phyloP scores from a whole-genome alignment of 1,284 basidiomycete species.

The Vanrija sp. region DNA sequence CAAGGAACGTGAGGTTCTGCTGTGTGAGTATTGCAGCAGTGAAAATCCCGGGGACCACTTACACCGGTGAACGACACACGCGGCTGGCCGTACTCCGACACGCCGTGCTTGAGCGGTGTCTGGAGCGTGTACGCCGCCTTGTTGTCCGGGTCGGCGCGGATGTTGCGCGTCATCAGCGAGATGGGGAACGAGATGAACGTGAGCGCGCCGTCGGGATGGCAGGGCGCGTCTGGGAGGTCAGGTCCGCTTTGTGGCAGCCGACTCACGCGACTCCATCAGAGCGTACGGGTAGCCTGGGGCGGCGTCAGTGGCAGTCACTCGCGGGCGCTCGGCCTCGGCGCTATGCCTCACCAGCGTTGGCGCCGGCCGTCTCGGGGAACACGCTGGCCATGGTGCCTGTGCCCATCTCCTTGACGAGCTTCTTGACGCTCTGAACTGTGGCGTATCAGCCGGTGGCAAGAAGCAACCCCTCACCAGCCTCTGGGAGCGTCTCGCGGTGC shows the following conservation, averaged over 20 bases:
- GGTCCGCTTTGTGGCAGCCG: neutral
- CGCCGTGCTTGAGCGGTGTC: conserved; percentile 45
- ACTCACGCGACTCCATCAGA: conserved; percentile 53
- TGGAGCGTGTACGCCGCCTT: conserved; percentile 58
- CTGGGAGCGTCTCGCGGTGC: conserved; percentile 26
- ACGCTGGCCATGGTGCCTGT: conserved; percentile 44
- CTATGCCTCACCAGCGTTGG: conserved; percentile 28
- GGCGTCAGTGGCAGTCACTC: neutral
- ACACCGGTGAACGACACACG: conserved; percentile 60
- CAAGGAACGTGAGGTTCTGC: conserved; percentile 40
- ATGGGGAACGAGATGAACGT: conserved; percentile 63
- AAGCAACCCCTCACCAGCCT: conserved; percentile 23
- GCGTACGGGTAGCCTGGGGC: conserved; percentile 57
- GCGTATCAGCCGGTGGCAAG: neutral
- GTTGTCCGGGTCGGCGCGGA: conserved; percentile 50
- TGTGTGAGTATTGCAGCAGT: neutral
- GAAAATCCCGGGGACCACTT: conserved; percentile 12
- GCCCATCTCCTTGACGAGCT: conserved; percentile 15
- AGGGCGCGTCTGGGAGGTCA: conserved; percentile 50
- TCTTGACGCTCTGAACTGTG: conserved; percentile 5
- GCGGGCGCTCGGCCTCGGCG: neutral
- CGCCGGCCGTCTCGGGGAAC: conserved; percentile 26
- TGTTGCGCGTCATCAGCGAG: conserved; percentile 60
- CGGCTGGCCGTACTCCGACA: conserved; percentile 42
- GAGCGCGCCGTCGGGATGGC: conserved; percentile 59